These are phyloP conservation scores for Solanum bulbocastanum DNA, from an alignment of 257 asterid species.

Conservation along the genomic window DNA sequence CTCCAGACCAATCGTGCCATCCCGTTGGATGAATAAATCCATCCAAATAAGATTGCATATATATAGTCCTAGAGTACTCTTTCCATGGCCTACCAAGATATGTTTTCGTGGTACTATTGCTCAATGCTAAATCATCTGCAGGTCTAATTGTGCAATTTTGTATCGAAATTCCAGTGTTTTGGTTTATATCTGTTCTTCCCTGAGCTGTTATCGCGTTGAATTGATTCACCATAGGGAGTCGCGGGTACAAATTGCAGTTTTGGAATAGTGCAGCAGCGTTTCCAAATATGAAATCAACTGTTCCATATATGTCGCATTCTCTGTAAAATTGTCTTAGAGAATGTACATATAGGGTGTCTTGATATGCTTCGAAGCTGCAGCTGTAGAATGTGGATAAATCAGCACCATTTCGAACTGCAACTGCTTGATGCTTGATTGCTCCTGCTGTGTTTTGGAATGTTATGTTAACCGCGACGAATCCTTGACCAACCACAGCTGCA, in stretches of 20 bases:
- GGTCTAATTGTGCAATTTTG: constrained; percentile 49
- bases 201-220: constrained; percentile 74
- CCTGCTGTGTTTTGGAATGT: constrained; percentile 82
- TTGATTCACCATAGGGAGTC: constrained; percentile 45
- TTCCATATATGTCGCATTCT: constrained; percentile 64
- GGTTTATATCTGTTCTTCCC: constrained; percentile 63
- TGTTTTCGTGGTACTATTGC: constrained; percentile 13
- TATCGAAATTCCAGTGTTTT: constrained; percentile 68
- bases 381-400: constrained; percentile 65
- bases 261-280: constrained; percentile 62
- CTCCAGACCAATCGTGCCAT: constrained; percentile 61
- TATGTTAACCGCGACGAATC: constrained; percentile 43
- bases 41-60: constrained; percentile 39
- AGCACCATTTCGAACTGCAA: constrained; percentile 62
- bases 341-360: constrained; percentile 60
- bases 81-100: constrained; percentile 87
- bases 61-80: constrained; percentile 50
- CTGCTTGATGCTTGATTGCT: constrained; percentile 66
- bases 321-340: constrained; percentile 70
- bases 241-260: constrained; percentile 50
- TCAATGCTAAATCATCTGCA: constrained; percentile 32
- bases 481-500: constrained; percentile 53
- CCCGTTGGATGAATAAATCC: constrained; percentile 33
- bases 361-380: constrained; percentile 81
- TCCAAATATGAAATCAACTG: constrained; percentile 81